These are phyloP conservation scores for Colletotrichum cordylinicola DNA, from an alignment of 2,329 filamentous ascomycete species.

Conservation along the genomic window DNA sequence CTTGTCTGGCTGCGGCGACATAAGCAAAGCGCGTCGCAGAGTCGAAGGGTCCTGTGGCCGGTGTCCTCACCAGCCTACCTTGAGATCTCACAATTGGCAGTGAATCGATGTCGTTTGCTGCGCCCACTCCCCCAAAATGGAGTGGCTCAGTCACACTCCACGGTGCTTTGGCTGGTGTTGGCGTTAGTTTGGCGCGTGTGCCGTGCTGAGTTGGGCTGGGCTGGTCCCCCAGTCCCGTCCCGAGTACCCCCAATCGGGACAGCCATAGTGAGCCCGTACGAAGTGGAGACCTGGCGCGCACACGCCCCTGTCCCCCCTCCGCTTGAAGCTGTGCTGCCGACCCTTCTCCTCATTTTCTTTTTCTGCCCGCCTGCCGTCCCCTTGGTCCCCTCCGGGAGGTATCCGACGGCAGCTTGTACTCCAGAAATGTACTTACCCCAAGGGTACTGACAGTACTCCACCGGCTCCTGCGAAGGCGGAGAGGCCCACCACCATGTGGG, in stretches of 20 bases:
- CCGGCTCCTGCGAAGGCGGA: background rate
- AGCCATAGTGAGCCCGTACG: no score
- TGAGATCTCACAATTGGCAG: slow-evolving; percentile 15
- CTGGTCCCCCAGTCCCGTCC: background rate
- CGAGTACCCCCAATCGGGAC: background rate
- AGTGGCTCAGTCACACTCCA: background rate
- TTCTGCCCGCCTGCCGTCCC: background rate
- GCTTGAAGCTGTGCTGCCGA: background rate
- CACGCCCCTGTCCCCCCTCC: background rate
- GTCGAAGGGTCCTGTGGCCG: slow-evolving; percentile 9
- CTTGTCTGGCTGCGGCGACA: background rate
- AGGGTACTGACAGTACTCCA: background rate
- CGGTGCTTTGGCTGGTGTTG: background rate
- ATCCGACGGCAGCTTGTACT: background rate
- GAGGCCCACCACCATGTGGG: slow-evolving; percentile 9
- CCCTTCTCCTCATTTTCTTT: background rate
- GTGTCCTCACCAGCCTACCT: background rate
- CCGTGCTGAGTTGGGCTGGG: background rate
- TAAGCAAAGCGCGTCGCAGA: slow-evolving; percentile 2
- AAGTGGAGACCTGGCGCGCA: no score
- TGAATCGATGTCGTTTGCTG: slow-evolving; percentile 2
- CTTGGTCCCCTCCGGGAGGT: background rate
- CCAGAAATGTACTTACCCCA: background rate
- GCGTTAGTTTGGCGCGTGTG: background rate
- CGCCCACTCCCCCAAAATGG: background rate